Percentiles rank a stretch among this genome's conserved stretches.
Conservation (phyloP, 257 asterid species). For the Eustoma russellianum region DNA sequence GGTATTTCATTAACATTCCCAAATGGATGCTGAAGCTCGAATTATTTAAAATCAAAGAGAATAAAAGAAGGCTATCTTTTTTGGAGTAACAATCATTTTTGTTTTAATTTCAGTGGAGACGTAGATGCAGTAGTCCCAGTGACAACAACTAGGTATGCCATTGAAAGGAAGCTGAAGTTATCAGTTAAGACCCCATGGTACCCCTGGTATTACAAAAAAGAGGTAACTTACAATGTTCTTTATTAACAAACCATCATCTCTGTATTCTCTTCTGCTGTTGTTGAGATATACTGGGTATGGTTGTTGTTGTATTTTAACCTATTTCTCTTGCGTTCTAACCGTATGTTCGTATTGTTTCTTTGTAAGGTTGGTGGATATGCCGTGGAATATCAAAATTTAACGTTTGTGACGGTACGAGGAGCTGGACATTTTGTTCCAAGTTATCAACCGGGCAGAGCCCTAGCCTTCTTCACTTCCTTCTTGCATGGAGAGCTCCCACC, state of each 20-base stretch:
- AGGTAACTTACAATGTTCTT: constrained; percentile 17
- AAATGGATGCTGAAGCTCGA: background rate
- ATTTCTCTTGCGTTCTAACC: background rate
- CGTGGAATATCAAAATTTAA: constrained; percentile 44
- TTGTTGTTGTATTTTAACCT: no score
- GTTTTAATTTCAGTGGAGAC: constrained; percentile 41
- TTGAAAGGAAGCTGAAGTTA: constrained; percentile 29
- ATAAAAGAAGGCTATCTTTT: no score
- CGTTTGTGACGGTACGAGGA: constrained; percentile 50
- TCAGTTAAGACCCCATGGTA: constrained; percentile 37
- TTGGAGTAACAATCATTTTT: no score
- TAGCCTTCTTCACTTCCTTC: constrained; percentile 35
- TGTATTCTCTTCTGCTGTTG: no score
- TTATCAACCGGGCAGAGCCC: constrained; percentile 49
- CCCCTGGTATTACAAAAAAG: constrained; percentile 44
- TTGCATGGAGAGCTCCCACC: constrained; percentile 48
- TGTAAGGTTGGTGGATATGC: constrained; percentile 52
- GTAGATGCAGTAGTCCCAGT: constrained; percentile 44
- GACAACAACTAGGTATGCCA: constrained; percentile 43
- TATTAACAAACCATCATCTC: no score
- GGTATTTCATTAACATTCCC: background rate
- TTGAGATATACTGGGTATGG: no score
- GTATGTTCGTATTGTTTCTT: background rate
- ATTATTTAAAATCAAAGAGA: background rate
- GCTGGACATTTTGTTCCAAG: constrained; percentile 58